Evolutionary conservation across 805 yeast species (phyloP).

Genomic region (Pichia heedii): DNA sequence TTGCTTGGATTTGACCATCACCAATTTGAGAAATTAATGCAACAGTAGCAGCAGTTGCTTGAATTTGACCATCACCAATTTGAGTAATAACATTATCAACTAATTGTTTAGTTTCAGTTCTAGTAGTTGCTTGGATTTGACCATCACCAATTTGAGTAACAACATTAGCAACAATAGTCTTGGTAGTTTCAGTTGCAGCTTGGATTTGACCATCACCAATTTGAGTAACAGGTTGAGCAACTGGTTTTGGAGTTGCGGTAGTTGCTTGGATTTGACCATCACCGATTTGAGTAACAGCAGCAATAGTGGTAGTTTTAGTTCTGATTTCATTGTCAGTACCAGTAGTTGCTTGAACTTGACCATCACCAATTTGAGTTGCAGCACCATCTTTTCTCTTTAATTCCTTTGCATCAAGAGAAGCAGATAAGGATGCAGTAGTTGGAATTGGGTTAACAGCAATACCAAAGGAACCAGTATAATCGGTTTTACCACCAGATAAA

Average conservation of each 20-base stretch:
- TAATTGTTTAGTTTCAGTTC: slow-evolving; percentile 26
- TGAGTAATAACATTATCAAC: slow-evolving; percentile 28
- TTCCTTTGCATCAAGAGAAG: background rate
- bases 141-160: slow-evolving; percentile 17
- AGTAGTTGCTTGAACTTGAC: slow-evolving; percentile 36
- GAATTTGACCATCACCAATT: slow-evolving; percentile 37
- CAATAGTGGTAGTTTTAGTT: slow-evolving; percentile 12
- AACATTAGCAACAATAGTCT: slow-evolving; percentile 9
- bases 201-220: slow-evolving; percentile 39
- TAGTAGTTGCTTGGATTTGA: slow-evolving; percentile 20
- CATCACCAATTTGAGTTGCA: slow-evolving; percentile 33
- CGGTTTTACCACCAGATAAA: slow-evolving; percentile 43
- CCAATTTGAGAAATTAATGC: slow-evolving; percentile 32
- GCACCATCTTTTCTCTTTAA: slow-evolving; percentile 15
- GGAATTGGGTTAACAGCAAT: slow-evolving; percentile 57
- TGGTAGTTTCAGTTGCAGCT: slow-evolving; percentile 26
- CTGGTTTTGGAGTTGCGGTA: slow-evolving; percentile 22
- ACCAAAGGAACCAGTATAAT: slow-evolving; percentile 54
- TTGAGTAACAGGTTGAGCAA: slow-evolving; percentile 28
- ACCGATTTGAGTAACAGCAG: slow-evolving; percentile 8
- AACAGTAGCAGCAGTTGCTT: slow-evolving; percentile 29
- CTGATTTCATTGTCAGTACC: slow-evolving; percentile 12
- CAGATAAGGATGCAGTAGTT: slow-evolving; percentile 28
- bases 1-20: slow-evolving; percentile 49
- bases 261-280: slow-evolving; percentile 24